Evolutionary conservation across 352 stramenopile genomes (phyloP).

Genomic region (Phytophthora lateralis): DNA sequence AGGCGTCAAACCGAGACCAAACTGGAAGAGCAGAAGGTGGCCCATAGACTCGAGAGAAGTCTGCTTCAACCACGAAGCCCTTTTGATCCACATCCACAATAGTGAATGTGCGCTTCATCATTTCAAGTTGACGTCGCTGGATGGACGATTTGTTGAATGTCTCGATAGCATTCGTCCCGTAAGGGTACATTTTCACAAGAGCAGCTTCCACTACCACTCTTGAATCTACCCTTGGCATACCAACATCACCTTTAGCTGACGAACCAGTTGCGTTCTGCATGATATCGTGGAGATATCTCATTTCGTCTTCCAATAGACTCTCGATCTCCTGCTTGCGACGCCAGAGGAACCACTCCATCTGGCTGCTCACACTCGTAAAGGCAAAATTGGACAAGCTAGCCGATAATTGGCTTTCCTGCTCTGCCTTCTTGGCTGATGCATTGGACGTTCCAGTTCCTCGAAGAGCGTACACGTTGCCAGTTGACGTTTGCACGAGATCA

Average conservation of each 20-base stretch:
- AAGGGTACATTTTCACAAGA: constrained; percentile 63
- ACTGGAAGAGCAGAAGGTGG: constrained; percentile 19
- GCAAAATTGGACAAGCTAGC: constrained; percentile 64
- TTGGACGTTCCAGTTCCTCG: constrained; percentile 42
- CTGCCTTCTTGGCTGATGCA: not conserved
- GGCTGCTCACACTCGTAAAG: constrained; percentile 62
- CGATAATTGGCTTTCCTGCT: not conserved
- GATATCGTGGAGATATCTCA: constrained; percentile 58
- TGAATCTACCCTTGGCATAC: not conserved
- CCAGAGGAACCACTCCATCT: constrained; percentile 84
- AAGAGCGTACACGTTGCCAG: constrained; percentile 57
- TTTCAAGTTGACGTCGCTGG: constrained; percentile 52
- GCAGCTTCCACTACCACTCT: constrained; percentile 6
- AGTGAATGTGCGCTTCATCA: constrained; percentile 51
- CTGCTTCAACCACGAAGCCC: constrained; percentile 39
- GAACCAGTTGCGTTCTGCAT: constrained; percentile 10
- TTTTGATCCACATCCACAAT: constrained; percentile 42
- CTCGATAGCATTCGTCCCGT: constrained; percentile 58
- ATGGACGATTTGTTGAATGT: constrained; percentile 52
- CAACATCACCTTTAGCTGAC: not conserved
- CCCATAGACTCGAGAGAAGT: constrained; percentile 29
- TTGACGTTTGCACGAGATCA: constrained; percentile 42
- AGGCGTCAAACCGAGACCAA: constrained; percentile 55
- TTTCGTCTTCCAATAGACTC: constrained; percentile 59
- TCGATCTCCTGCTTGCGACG: constrained; percentile 76